phyloP scores from a whole-genome alignment of 371 early-diverging fungal genomes.

The Umbelopsis sp. region DNA sequence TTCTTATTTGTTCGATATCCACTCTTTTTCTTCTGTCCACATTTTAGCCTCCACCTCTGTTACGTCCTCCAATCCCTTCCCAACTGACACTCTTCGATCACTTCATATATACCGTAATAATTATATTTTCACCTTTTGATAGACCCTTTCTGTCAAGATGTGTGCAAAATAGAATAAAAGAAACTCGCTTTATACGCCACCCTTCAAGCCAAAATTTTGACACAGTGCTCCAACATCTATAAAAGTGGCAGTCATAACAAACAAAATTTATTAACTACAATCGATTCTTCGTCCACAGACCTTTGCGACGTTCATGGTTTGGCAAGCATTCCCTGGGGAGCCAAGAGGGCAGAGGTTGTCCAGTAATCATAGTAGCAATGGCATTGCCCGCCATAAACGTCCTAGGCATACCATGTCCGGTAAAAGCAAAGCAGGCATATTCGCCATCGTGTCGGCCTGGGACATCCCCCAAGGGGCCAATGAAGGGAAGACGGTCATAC shows the following conservation, averaged over 20 bases:
- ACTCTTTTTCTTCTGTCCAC: neutral
- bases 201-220: too few relatives aligned
- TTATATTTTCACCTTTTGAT: neutral
- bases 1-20: neutral
- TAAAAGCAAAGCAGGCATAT: constrained; percentile 50
- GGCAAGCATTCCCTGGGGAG: constrained; percentile 30
- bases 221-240: too few relatives aligned
- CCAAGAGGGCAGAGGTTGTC: constrained; percentile 27
- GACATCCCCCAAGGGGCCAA: constrained; percentile 34
- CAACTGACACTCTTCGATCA: neutral
- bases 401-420: constrained; percentile 49
- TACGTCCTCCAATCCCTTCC: neutral
- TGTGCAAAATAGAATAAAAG: constrained; percentile 14
- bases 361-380: constrained; percentile 41
- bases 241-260: too few relatives aligned
- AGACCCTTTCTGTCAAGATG: neutral
- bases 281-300: constrained; percentile 7
- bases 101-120: constrained; percentile 17
- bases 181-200: neutral
- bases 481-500: constrained; percentile 44
- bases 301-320: constrained; percentile 25
- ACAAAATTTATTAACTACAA: neutral
- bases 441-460: constrained; percentile 28
- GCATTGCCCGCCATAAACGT: constrained; percentile 50
- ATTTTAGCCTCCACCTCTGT: neutral